A percentile compares a stretch with the other conserved stretches of the same genome.
Conservation (phyloP, 73 alveolate species). For the Vitrella brassicaformis region DNA sequence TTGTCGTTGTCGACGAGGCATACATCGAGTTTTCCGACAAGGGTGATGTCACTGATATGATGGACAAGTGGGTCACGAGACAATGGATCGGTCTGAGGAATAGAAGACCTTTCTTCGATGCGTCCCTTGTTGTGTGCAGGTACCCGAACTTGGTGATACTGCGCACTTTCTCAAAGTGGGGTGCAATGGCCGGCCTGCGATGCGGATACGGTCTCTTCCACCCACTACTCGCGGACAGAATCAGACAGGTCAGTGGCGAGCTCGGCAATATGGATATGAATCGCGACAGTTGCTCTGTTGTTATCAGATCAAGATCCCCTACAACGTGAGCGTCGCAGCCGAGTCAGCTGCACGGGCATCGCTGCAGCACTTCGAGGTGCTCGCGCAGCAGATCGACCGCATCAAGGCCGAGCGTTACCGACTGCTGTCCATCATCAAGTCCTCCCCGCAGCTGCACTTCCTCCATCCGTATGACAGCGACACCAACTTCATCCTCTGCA, state of each 20-base stretch:
- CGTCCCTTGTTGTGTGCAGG: neutral
- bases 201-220: neutral
- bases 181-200: neutral
- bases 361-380: neutral
- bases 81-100: neutral
- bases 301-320: neutral
- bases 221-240: neutral
- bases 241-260: neutral
- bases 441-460: neutral
- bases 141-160: neutral
- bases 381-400: neutral
- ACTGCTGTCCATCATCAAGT: neutral
- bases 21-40: neutral
- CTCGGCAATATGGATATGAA: neutral
- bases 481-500: neutral
- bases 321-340: neutral
- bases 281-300: neutral
- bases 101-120: neutral
- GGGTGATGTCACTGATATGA: neutral
- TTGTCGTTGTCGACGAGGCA: neutral
- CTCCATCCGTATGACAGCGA: neutral
- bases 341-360: neutral
- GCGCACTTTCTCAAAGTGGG: neutral
- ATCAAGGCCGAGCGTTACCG: neutral
- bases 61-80: neutral